Evolutionary conservation across 1,284 basidiomycete genomes (phyloP).

Genomic region (Pascua sp.): DNA sequence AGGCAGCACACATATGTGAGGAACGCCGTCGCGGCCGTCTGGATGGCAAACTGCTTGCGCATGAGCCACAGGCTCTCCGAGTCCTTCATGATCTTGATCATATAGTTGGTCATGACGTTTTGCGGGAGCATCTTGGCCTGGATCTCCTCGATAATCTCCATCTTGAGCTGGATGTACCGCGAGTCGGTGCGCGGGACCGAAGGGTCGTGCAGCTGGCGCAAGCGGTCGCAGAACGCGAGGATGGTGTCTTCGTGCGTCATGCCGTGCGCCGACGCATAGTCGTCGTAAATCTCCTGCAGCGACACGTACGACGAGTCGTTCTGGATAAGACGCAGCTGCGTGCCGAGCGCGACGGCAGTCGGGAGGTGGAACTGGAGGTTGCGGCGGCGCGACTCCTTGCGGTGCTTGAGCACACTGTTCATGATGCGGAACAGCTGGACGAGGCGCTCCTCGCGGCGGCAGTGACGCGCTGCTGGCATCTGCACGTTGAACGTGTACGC

Average conservation of each 20-base stretch:
- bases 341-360: constrained; percentile 77
- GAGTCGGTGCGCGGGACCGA: constrained; percentile 33
- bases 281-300: constrained; percentile 91
- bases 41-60: constrained; percentile 92
- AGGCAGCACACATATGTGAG: constrained; percentile 88
- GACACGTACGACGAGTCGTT: constrained; percentile 88
- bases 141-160: constrained; percentile 89
- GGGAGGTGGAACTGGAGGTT: constrained; percentile 91
- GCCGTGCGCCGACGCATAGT: constrained; percentile 72
- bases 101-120: constrained; percentile 79
- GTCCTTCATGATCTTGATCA: constrained; percentile 78
- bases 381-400: constrained; percentile 90
- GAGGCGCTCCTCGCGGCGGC: constrained; percentile 87
- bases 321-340: constrained; percentile 79
- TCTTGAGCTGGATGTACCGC: constrained; percentile 52
- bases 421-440: constrained; percentile 90
- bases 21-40: constrained; percentile 84
- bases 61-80: constrained; percentile 92
- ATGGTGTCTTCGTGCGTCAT: constrained; percentile 86
- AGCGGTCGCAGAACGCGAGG: constrained; percentile 75
- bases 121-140: constrained; percentile 86
- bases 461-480: constrained; percentile 78
- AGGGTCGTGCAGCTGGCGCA: constrained; percentile 60
- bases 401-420: constrained; percentile 78
- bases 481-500: constrained; percentile 88